phyloP scores from a whole-genome alignment of 345 rosid genomes.

The Eucalyptus erythrocorys region DNA sequence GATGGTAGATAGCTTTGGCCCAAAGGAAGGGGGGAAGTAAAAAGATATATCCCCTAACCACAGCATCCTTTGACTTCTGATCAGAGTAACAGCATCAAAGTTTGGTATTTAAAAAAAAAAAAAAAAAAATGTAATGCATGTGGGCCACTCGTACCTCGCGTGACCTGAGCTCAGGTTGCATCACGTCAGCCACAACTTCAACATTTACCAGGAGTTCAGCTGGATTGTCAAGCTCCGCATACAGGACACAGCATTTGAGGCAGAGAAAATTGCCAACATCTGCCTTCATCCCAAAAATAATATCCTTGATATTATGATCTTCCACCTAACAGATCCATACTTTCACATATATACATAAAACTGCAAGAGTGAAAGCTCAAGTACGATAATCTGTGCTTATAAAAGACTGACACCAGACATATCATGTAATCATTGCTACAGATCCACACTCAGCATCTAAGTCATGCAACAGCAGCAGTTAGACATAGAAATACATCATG shows the following conservation, averaged over 20 bases:
- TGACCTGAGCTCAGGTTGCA: conserved; percentile 57
- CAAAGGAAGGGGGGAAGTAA: background rate
- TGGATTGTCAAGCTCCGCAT: conserved; percentile 42
- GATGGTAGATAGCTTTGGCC: background rate
- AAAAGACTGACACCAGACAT: too few relatives aligned
- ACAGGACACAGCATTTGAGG: conserved; percentile 63
- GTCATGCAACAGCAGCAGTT: too few relatives aligned
- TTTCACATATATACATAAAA: too few relatives aligned
- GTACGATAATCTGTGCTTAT: background rate
- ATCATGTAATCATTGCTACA: too few relatives aligned
- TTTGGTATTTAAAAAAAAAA: too few relatives aligned
- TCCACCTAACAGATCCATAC: too few relatives aligned
- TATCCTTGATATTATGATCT: background rate
- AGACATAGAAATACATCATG: too few relatives aligned
- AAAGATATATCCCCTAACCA: background rate
- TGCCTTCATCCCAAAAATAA: conserved; percentile 25
- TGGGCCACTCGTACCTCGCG: conserved; percentile 36
- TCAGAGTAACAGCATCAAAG: background rate
- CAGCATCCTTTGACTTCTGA: background rate
- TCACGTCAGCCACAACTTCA: conserved; percentile 72
- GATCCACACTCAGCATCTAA: too few relatives aligned
- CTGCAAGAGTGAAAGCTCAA: background rate
- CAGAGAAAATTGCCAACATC: conserved; percentile 81
- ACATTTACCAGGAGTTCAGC: conserved; percentile 44
- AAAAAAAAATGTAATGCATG: fast-evolving